phyloP scores from a whole-genome alignment of 2,329 filamentous ascomycete species.

The Cryoendolithus antarcticus region DNA sequence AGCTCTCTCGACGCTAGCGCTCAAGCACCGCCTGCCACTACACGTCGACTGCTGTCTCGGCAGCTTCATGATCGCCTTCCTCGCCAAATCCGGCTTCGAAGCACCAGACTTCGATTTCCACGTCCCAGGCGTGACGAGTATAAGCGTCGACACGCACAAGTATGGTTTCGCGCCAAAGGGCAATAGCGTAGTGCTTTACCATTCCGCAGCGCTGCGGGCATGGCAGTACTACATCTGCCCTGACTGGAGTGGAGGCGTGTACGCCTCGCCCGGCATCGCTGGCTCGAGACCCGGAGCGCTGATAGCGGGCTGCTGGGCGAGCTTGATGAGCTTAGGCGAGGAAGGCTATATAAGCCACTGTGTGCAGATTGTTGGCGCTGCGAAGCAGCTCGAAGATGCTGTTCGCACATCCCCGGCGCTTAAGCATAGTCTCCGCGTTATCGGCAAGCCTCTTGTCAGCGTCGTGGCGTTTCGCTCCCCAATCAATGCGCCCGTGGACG shows the following conservation, averaged over 20 bases:
- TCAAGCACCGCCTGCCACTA: conserved; percentile 67
- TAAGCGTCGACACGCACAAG: conserved; percentile 96
- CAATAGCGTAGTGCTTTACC: conserved; percentile 87
- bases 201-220: conserved; percentile 60
- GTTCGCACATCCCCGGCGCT: conserved; percentile 60
- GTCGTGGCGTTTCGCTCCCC: conserved; percentile 76
- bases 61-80: conserved; percentile 85
- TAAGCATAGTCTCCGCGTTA: conserved; percentile 58
- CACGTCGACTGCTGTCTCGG: conserved; percentile 98
- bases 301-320: conserved; percentile 93
- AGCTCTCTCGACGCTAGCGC: conserved; percentile 68
- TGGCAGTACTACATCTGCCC: conserved; percentile 96
- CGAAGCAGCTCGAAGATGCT: conserved; percentile 68
- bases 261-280: conserved; percentile 83
- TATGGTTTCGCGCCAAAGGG: conserved; percentile 98
- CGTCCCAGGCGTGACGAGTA: conserved; percentile 84
- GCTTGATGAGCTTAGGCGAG: conserved; percentile 78
- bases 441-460: conserved; percentile 77
- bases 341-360: conserved; percentile 79
- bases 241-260: conserved; percentile 92
- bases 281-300: conserved; percentile 85
- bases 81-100: conserved; percentile 88
- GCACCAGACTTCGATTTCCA: conserved; percentile 84
- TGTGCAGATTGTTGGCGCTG: conserved; percentile 72
- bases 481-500: conserved; percentile 8